phyloP scores from a whole-genome alignment of 768 basidiomycete genomes.

The Plicaturopsis crispa region DNA sequence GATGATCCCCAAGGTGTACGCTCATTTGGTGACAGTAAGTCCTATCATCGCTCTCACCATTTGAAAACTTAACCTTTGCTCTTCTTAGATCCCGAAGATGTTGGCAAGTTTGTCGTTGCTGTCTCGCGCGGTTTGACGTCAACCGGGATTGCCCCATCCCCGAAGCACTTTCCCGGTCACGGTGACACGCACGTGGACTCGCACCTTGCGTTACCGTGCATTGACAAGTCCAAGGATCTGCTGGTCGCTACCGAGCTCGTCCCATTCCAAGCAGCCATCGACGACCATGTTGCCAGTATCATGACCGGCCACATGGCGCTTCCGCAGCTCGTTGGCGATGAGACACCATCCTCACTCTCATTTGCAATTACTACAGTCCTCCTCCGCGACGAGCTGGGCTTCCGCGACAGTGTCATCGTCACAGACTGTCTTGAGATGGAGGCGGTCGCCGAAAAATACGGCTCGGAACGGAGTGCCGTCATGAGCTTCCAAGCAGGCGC shows the following conservation, averaged over 20 bases:
- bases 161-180: conserved; percentile 72
- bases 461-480: conserved; percentile 47
- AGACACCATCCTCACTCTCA: conserved; percentile 56
- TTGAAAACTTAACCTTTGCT: neutral
- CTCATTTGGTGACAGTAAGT: conserved; percentile 60
- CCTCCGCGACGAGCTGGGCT: conserved; percentile 43
- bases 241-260: conserved; percentile 44
- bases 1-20: conserved; percentile 42
- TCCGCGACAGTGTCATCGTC: conserved; percentile 52
- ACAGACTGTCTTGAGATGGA: conserved; percentile 79
- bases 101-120: conserved; percentile 39
- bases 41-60: neutral
- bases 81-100: conserved; percentile 42
- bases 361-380: conserved; percentile 41
- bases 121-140: conserved; percentile 40
- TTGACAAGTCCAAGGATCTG: conserved; percentile 38
- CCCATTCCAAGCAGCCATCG: conserved; percentile 45
- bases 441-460: conserved; percentile 47
- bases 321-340: conserved; percentile 44
- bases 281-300: conserved; percentile 38
- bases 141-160: conserved; percentile 47
- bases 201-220: conserved; percentile 57
- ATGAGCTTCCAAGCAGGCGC: conserved; percentile 53
- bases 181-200: conserved; percentile 70
- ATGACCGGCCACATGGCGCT: conserved; percentile 76